Evolutionary conservation across 352 stramenopile species (phyloP), one percentile per base, ranked within the genome.

Genomic region (Phytophthora palmivora): DNA sequence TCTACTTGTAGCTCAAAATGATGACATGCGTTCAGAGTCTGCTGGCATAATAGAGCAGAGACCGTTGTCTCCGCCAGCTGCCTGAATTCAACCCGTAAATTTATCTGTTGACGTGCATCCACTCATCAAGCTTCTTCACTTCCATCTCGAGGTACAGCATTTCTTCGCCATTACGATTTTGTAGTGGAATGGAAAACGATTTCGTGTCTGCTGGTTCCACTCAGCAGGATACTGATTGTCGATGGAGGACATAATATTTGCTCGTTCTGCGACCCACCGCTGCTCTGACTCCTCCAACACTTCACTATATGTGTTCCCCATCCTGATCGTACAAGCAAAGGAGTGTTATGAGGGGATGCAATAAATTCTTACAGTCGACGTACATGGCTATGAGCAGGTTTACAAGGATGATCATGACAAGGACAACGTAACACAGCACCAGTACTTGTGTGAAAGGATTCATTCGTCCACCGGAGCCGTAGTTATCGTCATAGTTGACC

Each of bases 371-470:
- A 19, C 7, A 41, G 14, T 15, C 41, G 6, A 67, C 70, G 24
- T 63, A 83, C 79, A 87, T 89, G 37, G 82, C 79, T 16, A 91
- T 88, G 0, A 89, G 74, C 30, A 89, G 42, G 45, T 88, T 91
- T 7, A 91, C 63, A 28, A 91, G 75, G 33, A 89, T 61, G 19
- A 87, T 87, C 67, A 84, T 79, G 47, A 87, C 78, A 37, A 91
- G 69, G 18, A 91, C 58, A 19, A 91, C 61, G 61, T 91, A 91
- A 5, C 62, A 63, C 26, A 91, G 37, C 57, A 91, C 78, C 37
- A 89, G 63, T 15, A 84, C 30, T 53, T 87, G 64, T 12, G 66
- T 84, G 49, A 87, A 67, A 21, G 45, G 6, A 42, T 78, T 84
- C 70, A 85, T 84, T 10, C 76, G 64, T 11, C 63, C 63, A 2